Evolutionary conservation across 495 filamentous ascomycete genomes (phyloP), one percentile per base, ranked within the genome.

Genomic region (Cenococcum geophilum): DNA sequence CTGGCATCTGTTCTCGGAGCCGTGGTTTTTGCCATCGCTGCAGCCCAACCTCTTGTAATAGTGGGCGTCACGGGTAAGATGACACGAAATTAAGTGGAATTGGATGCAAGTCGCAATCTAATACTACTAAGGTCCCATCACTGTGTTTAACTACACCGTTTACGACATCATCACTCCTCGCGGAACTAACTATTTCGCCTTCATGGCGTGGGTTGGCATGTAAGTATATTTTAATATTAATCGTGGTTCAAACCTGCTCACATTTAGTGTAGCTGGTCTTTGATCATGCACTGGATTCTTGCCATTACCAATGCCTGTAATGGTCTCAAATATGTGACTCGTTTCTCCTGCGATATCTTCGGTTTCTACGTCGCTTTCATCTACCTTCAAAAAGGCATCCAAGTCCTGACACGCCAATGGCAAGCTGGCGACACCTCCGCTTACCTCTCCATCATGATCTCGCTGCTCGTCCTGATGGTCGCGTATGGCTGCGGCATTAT

Each of bases 21-120:
- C 12, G 60, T 78, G 6, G 75, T 79, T 5, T 79, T 79, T 57
- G 65, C 67, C 20, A 52, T 71, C 4, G 20, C 71, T 27, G 68
- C 68, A 16, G 53, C 55, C 23, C 59, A 61, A 59, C 59, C 53
- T 18, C 53, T 61, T 20, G 53, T 88, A 18, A 93, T 95, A 75
- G 89, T 95, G 34, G 40, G 40, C 58, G 34, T 95, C n/a, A 92
- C 89, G 47, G 89, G 83, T 84, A 64, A 61, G 76, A 50, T 48
- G 48, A 47, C 16, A 10, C 42, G 16, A 22, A 22, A 32, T 3
- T 32, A 6, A 32, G 27, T 6, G 16, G 5, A 27, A 9, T 35
- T 27, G 47, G n/a, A 52, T 58, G 8, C 32, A 20, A 27, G 18
- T 12, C 11, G 32, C 18, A 58, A 48, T 14, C 58, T 59, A 52